Evolutionary conservation across 768 basidiomycete genomes (phyloP), one percentile per base, ranked within the genome.

Genomic region (Mycena epipterygia): DNA sequence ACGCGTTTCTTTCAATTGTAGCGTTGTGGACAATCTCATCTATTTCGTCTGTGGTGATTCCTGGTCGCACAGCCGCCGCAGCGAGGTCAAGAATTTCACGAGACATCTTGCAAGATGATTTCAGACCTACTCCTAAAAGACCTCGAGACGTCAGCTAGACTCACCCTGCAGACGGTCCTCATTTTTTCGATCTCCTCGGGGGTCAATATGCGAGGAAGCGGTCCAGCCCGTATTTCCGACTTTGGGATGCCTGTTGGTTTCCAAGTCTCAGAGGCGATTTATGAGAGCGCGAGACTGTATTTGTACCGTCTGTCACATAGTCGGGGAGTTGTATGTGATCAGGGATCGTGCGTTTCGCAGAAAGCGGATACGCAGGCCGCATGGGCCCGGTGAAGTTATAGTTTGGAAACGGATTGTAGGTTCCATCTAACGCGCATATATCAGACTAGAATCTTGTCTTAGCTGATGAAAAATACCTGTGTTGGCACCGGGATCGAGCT

Each of bases 71-170:
- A 76, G 91, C 89, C 0, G 96, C 89, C 1, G 97, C 97, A n/a
- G 94, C 93, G 66, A 95, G 86, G 79, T 99, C 97, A n/a, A 99
- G 88, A n/a, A 99, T 91, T 83, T 99, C 95, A 55, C 98, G 86
- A 5, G 88, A 89, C 72, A 98, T 86, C 98, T 99, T 57, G 63
- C n/a, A n/a, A 67, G 44, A 70, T 39, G 49, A 46, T 25, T 30
- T 55, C 63, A 41, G 29, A 57, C 56, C 62, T 17, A 62, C 27
- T 39, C 16, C 25, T 46, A 46, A 23, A 62, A 44, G 9, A 33
- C 32, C 29, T n/a, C 25, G 1, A 9, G 61, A 37, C n/a, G 21
- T 14, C 21, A 13, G 16, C 27, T 68, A 39, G 17, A 86, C 94
- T 74, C 76, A 98, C 98, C 79, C 87, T 87, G 81, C 95, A 97